Evolutionary conservation across 768 basidiomycete species (phyloP).

Genomic region (Mycena galopus): DNA sequence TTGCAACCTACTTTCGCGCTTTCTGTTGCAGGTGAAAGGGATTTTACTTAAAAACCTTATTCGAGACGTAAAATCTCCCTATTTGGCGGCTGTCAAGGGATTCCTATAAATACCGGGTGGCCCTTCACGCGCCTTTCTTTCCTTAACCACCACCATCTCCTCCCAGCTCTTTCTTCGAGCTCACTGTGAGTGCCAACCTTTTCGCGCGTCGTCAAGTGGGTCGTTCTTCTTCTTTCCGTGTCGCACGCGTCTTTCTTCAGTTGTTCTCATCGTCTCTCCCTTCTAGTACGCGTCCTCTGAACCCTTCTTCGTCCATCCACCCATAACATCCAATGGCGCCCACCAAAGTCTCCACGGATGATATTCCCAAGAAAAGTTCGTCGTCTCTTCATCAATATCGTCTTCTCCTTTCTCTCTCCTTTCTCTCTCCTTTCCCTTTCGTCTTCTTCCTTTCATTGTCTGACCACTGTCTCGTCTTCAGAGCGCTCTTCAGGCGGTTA

Average conservation of each 20-base stretch:
- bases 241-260: neutral
- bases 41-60: constrained; percentile 29
- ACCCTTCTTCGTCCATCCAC: constrained; percentile 31
- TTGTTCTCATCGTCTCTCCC: constrained; percentile 22
- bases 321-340: constrained; percentile 50
- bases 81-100: constrained; percentile 8
- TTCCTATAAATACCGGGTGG: constrained; percentile 38
- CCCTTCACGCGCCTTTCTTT: constrained; percentile 52
- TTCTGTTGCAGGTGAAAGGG: constrained; percentile 4
- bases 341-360: constrained; percentile 55
- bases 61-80: constrained; percentile 51
- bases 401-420: constrained; percentile 23
- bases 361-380: constrained; percentile 71
- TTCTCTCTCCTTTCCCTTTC: constrained; percentile 22
- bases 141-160: constrained; percentile 56
- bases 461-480: constrained; percentile 42
- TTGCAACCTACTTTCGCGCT: neutral
- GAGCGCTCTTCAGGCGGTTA: constrained; percentile 66
- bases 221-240: constrained; percentile 26
- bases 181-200: neutral
- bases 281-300: constrained; percentile 23
- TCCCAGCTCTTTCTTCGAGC: constrained; percentile 19
- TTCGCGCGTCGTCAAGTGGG: constrained; percentile 9
- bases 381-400: constrained; percentile 42
- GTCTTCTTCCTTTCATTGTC: constrained; percentile 31